Base-by-base conservation (phyloP, 345 rosid species). In the Geranium brycei region DNA sequence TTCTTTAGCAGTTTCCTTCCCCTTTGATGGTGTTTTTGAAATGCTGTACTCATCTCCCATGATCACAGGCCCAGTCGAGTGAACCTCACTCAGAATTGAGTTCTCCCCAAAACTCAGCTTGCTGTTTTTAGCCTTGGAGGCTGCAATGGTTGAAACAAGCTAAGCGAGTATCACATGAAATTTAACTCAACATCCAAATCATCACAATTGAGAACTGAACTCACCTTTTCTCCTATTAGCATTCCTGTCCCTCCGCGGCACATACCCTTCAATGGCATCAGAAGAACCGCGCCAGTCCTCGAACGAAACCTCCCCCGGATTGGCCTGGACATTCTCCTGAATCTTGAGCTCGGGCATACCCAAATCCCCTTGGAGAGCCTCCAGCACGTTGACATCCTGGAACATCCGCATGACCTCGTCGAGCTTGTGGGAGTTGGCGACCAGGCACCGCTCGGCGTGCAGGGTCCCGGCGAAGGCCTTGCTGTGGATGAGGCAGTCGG, bases 221-320 rank as follows among this genome's bases (percentile, higher is more conserved):
- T 47, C 12, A 47, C 53, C 53, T 47, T 47, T 47, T 47, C 53
- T 47, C 53, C 53, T 10, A 28, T 70, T 74, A 56, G 63, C 57
- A 62, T 62, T 67, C 30, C 69, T 64, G 23, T 79, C 75, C 59
- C 66, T 66, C 3, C 68, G 72, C 2, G 96, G 97, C 71, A 88
- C 85, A 76, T 89, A 87, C 61, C 99, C 97, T 77, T 92, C 96
- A 68, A 92, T 82, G 31, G 97, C 91, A 78, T 79, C 75, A 12
- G 91, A 83, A 40, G 91, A 84, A 65, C 95, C 96, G 67, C 69
- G 70, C 83, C 85, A 82, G 62, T 80, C 61, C 59, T 82, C 82
- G 57, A 71, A 51, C 47, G 75, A 35, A 53, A 71, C 71, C 28
- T 76, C 83, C 65, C 76, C 85, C 13, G 53, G 65, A 51, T 60